Conservation (phyloP, 768 basidiomycete genomes). For the Mycena vitilis region DNA sequence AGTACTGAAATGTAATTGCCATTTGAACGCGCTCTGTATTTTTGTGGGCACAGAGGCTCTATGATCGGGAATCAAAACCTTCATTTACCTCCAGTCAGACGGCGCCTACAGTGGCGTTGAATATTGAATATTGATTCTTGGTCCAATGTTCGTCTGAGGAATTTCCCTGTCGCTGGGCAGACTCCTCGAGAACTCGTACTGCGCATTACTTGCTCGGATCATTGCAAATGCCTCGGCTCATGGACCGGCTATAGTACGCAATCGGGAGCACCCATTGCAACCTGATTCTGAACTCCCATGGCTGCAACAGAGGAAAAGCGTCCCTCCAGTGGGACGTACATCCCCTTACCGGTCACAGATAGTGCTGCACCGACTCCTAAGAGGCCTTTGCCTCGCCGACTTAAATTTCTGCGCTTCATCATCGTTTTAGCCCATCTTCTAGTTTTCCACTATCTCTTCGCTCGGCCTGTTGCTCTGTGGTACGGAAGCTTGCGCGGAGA, state of each 20-base stretch:
- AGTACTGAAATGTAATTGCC: conserved; percentile 7
- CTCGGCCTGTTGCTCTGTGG: conserved; percentile 22
- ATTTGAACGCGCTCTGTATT: background rate
- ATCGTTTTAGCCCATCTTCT: conserved; percentile 25
- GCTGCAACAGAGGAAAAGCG: conserved; percentile 26
- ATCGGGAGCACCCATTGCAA: conserved; percentile 4
- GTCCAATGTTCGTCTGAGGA: too few relatives aligned
- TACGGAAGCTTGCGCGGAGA: conserved; percentile 11
- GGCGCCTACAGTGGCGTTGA: too few relatives aligned
- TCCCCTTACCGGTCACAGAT: conserved; percentile 34
- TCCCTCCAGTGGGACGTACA: conserved; percentile 23
- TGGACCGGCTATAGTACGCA: background rate
- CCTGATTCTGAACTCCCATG: conserved; percentile 21
- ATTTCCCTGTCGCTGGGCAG: too few relatives aligned
- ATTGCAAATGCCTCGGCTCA: background rate
- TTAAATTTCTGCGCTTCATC: conserved; percentile 10
- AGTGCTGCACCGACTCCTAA: conserved; percentile 17
- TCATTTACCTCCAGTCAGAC: too few relatives aligned
- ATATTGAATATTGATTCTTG: too few relatives aligned
- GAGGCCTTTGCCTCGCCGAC: conserved; percentile 15
- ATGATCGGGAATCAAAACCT: too few relatives aligned
- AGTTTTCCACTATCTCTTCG: conserved; percentile 23
- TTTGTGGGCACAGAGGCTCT: too few relatives aligned
- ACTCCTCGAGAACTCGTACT: background rate
- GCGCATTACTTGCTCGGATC: conserved; percentile 1